phyloP scores from a whole-genome alignment of 2,329 filamentous ascomycete species.

The Ceratocystis variospora region DNA sequence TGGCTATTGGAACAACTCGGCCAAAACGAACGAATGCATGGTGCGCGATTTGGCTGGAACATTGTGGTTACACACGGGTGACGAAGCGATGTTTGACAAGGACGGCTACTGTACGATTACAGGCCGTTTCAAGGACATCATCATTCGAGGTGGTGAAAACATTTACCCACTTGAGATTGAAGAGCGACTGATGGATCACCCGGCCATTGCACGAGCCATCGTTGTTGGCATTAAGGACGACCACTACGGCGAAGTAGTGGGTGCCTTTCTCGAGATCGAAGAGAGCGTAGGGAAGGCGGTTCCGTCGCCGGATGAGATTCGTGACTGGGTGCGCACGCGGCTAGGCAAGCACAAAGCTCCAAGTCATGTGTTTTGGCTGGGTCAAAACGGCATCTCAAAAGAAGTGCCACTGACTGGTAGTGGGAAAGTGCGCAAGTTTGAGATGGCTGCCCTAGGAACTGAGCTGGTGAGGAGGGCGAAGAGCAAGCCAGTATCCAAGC shows the following conservation, averaged over 20 bases:
- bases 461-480: slow-evolving; percentile 36
- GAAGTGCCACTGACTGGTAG: slow-evolving; percentile 54
- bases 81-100: slow-evolving; percentile 54
- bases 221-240: slow-evolving; percentile 56
- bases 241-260: slow-evolving; percentile 63
- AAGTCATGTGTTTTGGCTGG: slow-evolving; percentile 62
- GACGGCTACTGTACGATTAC: slow-evolving; percentile 60
- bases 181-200: slow-evolving; percentile 53
- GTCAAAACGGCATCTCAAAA: slow-evolving; percentile 41
- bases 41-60: slow-evolving; percentile 38
- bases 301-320: slow-evolving; percentile 41
- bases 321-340: slow-evolving; percentile 46
- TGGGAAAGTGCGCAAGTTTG: slow-evolving; percentile 56
- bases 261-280: slow-evolving; percentile 43
- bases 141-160: slow-evolving; percentile 64
- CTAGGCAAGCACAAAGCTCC: slow-evolving; percentile 58
- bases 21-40: slow-evolving; percentile 55
- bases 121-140: slow-evolving; percentile 66
- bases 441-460: slow-evolving; percentile 44
- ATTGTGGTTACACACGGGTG: slow-evolving; percentile 53
- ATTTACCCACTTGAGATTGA: slow-evolving; percentile 64
- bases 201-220: slow-evolving; percentile 47
- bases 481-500: slow-evolving; percentile 31
- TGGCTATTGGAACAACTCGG: slow-evolving; percentile 54
- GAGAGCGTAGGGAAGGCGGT: slow-evolving; percentile 23